Evolutionary conservation across 2,329 filamentous ascomycete species (phyloP), one percentile per base, ranked within the genome.

Genomic region (Cladophialophora carrionii): DNA sequence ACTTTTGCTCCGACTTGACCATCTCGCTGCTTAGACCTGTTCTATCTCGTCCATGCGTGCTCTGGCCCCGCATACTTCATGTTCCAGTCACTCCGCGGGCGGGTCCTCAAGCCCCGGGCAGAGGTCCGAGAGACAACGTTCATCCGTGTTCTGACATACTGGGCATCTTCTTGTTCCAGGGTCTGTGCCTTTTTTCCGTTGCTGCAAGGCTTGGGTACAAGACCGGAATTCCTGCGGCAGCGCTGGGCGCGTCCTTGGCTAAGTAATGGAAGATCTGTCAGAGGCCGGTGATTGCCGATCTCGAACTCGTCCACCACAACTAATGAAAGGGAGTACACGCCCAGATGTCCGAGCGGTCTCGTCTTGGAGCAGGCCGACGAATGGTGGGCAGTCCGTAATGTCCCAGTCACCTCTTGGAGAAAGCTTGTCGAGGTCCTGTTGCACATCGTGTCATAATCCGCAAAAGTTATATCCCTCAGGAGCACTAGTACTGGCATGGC

Each of bases 401-500:
- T 53, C 10, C 10, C 20, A 34, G 10, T 60, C 46, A 14, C 46
- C 20, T 53, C 57, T 52, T 60, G 57, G 57, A 41, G 14, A 60
- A 60, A 60, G 57, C 57, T 60, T 60, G 57, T 60, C 14, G 43
- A 17, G 10, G 31, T 24, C n/a, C 31, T 52, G 57, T 17, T 60
- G 57, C 29, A 60, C 31, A 60, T 1, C 57, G 48, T 52, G 7
- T 34, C 29, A 20, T 60, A 37, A 29, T 49, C 48, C 14, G 32
- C 57, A 10, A 37, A 37, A 20, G 26, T n/a, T 29, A 41, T 24
- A 20, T 32, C 34, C 56, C 56, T 58, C 56, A 49, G 29, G 31
- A 17, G 24, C 51, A 34, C 57, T 60, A 60, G 48, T 31, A 17
- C 37, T 43, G n/a, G 57, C 57, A 22, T 37, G 14, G 31, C 46